Base-by-base conservation (phyloP, 2,329 filamentous ascomycete genomes). In the Verticillium nonalfalfae region DNA sequence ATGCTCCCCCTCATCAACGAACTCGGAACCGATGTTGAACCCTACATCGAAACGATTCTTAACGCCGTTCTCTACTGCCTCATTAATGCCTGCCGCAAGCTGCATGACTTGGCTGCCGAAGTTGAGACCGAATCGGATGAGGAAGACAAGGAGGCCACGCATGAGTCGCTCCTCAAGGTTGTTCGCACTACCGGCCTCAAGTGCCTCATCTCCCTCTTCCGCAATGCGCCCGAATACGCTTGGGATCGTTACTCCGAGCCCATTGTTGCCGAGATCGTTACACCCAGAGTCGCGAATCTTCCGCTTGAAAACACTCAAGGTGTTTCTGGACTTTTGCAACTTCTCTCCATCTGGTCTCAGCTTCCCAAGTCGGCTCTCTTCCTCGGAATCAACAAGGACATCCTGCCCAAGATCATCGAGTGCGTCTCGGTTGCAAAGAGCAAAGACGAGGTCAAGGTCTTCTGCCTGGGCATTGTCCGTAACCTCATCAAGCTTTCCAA, bases 251-350 rank as follows among this genome's bases (percentile, higher is more conserved):
- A 93, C 71, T 83, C 90, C 40, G 80, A 84, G 9, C 74, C 84
- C 0, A 88, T 98, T 59, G 85, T 95, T 59, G 78, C 84, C 34
- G 88, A 97, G 69, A 78, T 96, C 33, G 81, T 99, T 56, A 86
- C 85, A 59, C 91, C 91, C 18, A 85, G 92, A 66, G 79, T 98
- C 18, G 84, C 89, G 2, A 91, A 90, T 61, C 85, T 99, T 60
- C 86, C 93, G 0, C 80, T 85, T 5, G 95, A 99, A 76, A 97
- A 91, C 54, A 90, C 92, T 0, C 93, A 99, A 71, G 91, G 92
- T 14, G 81, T 97, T 7, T 98, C 95, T 2, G 90, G 89, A 15
- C 84, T 93, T 50, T 82, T 97, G 64, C 88, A 89, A 64, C 79
- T 99, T 5, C 86, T 99, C 65, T 87, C 86, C 3, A 90, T 90